Evolutionary conservation across 2,329 filamentous ascomycete genomes (phyloP).

Genomic region (Graphilbum ipis-grandicollis): DNA sequence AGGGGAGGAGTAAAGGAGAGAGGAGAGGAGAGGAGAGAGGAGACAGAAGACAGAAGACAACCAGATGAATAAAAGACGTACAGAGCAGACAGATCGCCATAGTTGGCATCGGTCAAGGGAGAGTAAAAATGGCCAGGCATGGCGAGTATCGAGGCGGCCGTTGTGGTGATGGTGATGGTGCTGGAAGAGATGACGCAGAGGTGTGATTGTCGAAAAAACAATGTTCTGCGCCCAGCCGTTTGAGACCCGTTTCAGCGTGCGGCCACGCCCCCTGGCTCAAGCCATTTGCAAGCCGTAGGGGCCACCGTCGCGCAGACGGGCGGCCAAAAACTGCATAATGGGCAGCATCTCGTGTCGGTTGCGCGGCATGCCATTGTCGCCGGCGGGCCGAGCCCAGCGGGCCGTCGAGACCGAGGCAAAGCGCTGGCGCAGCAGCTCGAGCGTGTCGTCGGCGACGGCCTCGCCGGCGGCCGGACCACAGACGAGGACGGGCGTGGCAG

Average conservation of each 20-base stretch:
- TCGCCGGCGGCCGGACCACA: slow-evolving; percentile 34
- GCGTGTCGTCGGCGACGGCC: slow-evolving; percentile 36
- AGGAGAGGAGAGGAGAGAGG: too few relatives aligned
- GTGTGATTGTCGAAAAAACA: too few relatives aligned
- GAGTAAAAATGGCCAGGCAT: slow-evolving; percentile 3
- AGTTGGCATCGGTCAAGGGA: slow-evolving; percentile 5
- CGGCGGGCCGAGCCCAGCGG: slow-evolving; percentile 36
- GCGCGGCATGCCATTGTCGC: slow-evolving; percentile 66
- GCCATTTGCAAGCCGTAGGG: too few relatives aligned
- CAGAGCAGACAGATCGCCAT: slow-evolving; percentile 3
- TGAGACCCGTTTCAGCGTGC: too few relatives aligned
- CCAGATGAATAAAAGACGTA: too few relatives aligned
- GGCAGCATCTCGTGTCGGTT: slow-evolving; percentile 75
- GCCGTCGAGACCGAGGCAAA: slow-evolving; percentile 52
- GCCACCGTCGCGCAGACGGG: slow-evolving; percentile 41
- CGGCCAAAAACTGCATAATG: slow-evolving; percentile 69
- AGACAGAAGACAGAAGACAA: too few relatives aligned
- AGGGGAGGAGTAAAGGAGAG: too few relatives aligned
- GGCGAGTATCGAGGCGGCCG: not conserved
- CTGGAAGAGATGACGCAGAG: too few relatives aligned
- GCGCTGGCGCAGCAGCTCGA: slow-evolving; percentile 44
- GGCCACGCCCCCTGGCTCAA: too few relatives aligned
- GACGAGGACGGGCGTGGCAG: slow-evolving; percentile 45
- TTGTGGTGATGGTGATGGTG: not conserved
- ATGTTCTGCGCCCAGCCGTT: too few relatives aligned